phyloP scores from a whole-genome alignment of 1,284 basidiomycete genomes.

The Sporisorium exsertum region DNA sequence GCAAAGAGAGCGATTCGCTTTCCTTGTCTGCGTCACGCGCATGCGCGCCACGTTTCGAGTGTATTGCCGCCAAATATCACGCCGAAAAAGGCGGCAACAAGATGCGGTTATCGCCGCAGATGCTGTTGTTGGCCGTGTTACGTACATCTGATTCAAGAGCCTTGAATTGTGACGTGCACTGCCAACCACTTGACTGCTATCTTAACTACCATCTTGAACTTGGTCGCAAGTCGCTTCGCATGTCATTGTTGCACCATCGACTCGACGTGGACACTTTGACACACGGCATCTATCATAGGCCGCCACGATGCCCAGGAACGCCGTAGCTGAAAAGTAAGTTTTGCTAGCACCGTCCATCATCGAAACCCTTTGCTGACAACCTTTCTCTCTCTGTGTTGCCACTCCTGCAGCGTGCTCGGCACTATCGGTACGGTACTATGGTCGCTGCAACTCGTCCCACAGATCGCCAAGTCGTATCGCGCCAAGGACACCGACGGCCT shows the following conservation, averaged over 20 bases:
- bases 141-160: background rate
- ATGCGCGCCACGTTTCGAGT: too few species aligned
- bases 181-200: background rate
- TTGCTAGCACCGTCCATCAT: background rate
- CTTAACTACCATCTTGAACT: background rate
- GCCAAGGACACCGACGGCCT: conserved; percentile 80
- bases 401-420: conserved; percentile 25
- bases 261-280: background rate
- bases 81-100: background rate
- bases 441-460: conserved; percentile 79
- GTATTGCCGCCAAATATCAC: background rate
- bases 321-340: conserved; percentile 43
- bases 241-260: background rate
- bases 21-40: too few species aligned
- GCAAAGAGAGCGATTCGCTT: too few species aligned
- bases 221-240: background rate
- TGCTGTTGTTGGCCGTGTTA: background rate
- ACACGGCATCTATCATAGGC: background rate
- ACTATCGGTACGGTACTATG: conserved; percentile 75
- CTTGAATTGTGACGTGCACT: background rate
- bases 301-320: conserved; percentile 24
- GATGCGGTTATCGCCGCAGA: background rate
- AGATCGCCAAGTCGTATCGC: conserved; percentile 78
- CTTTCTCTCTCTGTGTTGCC: background rate
- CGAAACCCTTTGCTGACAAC: background rate